Evolutionary conservation across 2,329 filamentous ascomycete genomes (phyloP), one percentile per base, ranked within the genome.

Genomic region (Sarocladium strictum): DNA sequence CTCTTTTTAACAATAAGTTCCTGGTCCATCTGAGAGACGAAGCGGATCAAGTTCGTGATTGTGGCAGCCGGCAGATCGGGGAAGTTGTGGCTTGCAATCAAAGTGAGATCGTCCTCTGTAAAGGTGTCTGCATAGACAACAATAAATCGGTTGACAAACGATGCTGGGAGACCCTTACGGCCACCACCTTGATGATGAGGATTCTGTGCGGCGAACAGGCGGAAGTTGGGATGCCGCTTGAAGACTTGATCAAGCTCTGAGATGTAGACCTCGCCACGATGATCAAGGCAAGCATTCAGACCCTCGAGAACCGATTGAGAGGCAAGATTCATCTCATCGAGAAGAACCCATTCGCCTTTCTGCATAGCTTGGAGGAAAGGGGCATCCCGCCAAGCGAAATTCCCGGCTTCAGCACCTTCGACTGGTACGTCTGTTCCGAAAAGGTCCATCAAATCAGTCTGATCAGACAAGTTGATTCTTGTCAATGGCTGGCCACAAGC

Each of bases 301-400:
- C 94, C 95, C 72, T 99, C 94, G 1, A 99, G 80, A 2, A 99
- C 92, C 3, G 93, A 96, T 67, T 99, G 94, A 0, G 93, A 97
- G 1, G 95, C 94, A 59, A 99, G 74, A 64, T 99, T 99, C 94
- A 99, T 99, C 74, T 99, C 94, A 65, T 99, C 94, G 0, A 99
- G 79, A 26, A 99, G 76, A 11, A 99, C 94, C 94, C 94, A 99
- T 62, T 96, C 89, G 26, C 94, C 94, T 56, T 84, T 88, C 66
- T 97, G 94, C 93, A 99, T 97, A 0, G 94, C 94, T 66, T 90
- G 89, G 19, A 99, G 75, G 66, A 99, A 97, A 1, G 94, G 92
- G 0, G 93, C 94, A 67, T 99, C 93, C 61, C 91, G 84, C 94
- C 94, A 99, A 1, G 89, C 87, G 65, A 99, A 99, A 57, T 89